These are phyloP conservation scores for Daldinia childiae DNA, from an alignment of 495 filamentous ascomycete genomes.

Conservation along the genomic window DNA sequence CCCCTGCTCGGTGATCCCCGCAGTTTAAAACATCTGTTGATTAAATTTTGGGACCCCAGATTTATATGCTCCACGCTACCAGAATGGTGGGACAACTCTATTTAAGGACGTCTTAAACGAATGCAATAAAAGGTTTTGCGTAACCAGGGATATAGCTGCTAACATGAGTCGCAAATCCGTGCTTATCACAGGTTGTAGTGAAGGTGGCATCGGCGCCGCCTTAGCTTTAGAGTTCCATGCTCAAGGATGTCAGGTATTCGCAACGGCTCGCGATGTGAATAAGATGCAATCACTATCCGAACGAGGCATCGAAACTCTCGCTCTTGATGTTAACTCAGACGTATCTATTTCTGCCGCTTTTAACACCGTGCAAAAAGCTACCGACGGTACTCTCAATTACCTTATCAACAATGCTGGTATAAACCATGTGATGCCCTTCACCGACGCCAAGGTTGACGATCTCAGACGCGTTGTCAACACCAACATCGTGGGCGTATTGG, in stretches of 20 bases:
- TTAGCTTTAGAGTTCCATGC: conserved; percentile 62
- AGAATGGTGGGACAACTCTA: background rate
- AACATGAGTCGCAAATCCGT: conserved; percentile 46
- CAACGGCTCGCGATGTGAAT: conserved; percentile 59
- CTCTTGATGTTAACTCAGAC: conserved; percentile 59
- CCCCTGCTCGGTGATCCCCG: too few relatives aligned
- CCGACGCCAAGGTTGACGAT: conserved; percentile 58
- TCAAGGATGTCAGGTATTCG: conserved; percentile 63
- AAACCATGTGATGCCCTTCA: conserved; percentile 54
- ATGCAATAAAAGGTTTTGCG: background rate
- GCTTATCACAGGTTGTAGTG: conserved; percentile 61
- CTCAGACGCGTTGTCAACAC: conserved; percentile 59
- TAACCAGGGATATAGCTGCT: background rate
- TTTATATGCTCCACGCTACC: background rate
- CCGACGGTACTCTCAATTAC: conserved; percentile 51
- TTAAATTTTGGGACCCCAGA: background rate
- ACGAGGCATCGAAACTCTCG: conserved; percentile 56
- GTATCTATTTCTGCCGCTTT: conserved; percentile 53
- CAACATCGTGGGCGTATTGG: conserved; percentile 64
- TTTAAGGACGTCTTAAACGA: background rate
- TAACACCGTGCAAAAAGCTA: conserved; percentile 25
- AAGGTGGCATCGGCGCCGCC: conserved; percentile 64
- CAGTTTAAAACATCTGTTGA: too few relatives aligned
- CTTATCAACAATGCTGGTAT: conserved; percentile 67
- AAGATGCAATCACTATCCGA: conserved; percentile 53